A percentile compares a stretch with the other conserved stretches of the same genome.
Evolutionary conservation across 257 asterid species (phyloP).

Genomic region (Schizonepeta tenuifolia): DNA sequence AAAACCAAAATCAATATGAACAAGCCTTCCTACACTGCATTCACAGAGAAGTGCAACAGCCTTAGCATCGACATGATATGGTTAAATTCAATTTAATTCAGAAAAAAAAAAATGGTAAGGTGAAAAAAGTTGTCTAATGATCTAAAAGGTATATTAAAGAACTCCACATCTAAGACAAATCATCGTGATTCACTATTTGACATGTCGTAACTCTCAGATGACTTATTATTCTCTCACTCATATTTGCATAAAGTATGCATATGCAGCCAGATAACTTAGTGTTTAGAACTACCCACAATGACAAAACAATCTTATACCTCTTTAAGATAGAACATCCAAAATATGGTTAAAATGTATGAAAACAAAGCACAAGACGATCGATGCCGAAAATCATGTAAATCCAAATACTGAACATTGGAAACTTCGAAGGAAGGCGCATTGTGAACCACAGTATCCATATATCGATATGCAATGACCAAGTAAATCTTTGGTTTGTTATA

Average conservation of each 20-base stretch:
- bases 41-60: constrained; percentile 23
- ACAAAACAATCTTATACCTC: background rate
- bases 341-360: background rate
- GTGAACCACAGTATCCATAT: background rate
- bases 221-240: background rate
- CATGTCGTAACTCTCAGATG: constrained; percentile 8
- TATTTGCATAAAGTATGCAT: constrained; percentile 10
- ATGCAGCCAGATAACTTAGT: constrained; percentile 5
- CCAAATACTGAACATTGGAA: background rate
- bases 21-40: constrained; percentile 94
- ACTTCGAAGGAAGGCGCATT: background rate
- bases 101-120: background rate
- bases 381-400: background rate
- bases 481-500: background rate
- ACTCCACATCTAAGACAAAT: background rate
- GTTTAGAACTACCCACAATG: background rate
- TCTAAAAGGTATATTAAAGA: background rate
- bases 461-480: constrained; percentile 10
- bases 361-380: background rate
- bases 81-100: constrained; percentile 1
- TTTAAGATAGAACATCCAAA: background rate
- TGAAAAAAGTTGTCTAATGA: background rate
- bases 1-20: constrained; percentile 98
- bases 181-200: background rate
- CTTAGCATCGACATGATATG: constrained; percentile 21